Base-by-base conservation (phyloP, 345 rosid genomes). In the Ailanthus altissimus region DNA sequence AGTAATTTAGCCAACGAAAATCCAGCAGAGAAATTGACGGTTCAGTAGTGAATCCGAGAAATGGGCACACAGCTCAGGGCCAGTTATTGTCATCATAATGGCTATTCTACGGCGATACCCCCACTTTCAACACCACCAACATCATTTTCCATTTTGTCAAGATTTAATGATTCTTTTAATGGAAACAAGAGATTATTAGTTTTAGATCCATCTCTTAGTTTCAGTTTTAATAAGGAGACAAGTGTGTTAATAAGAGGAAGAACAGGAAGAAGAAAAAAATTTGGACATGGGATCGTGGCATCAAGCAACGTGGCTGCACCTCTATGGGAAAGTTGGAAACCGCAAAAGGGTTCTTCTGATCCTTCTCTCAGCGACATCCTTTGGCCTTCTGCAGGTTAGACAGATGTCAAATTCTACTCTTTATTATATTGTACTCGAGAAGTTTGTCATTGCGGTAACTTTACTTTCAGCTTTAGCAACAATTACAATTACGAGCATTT, bases 331-430 rank as follows among this genome's bases (percentile, higher is more conserved):
- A 79, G 89, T 2, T 94, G 94, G 98, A 90, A 82, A 64, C 98
- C 98, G 15, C 86, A 88, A 63, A 84, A 84, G 77, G 71, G 76
- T 70, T 81, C 89, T 60, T 69, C 90, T 62, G 57, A 85, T 46
- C 79, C 88, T 60, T 82, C 87, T n/a, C 72, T 92, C 74, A 94
- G 98, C 72, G 98, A 94, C 73, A 77, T 90, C 84, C 72, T 92
- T 66, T 94, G 98, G 98, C 98, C 98, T n/a, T 88, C 98, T 69
- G 96, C 98, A 80, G 98, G 97, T 90, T 74, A 57, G 84, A 58
- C 12, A 42, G 38, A 32, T 32, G 38, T 32, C 38, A n/a, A 21
- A 2, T 64, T 21, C 6, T 59, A 11, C 11, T 43, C 32, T 42
- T 21, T n/a, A 18, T 16, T 11, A 49, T 8, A 40, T 4, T 21